phyloP scores from a whole-genome alignment of 1,284 basidiomycete genomes.

The Filobasidium uniguttulatum region DNA sequence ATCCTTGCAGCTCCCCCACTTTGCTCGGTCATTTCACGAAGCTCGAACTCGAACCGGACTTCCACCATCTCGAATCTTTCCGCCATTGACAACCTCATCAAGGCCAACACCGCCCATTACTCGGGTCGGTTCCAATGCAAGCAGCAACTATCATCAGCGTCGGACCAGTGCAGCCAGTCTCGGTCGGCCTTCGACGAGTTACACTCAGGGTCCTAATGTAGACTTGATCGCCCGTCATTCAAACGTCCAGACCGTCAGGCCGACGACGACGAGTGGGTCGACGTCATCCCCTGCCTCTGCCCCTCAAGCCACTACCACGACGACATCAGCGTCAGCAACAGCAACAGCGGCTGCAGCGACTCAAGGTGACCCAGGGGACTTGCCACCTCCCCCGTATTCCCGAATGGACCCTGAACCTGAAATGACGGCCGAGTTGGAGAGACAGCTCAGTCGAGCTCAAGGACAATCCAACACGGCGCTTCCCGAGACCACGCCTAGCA shows the following conservation, averaged over 20 bases:
- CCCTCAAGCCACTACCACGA: not conserved
- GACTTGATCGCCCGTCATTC: not conserved
- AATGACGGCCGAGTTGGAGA: constrained; percentile 6
- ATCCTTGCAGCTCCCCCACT: constrained; percentile 8
- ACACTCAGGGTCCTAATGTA: constrained; percentile 1
- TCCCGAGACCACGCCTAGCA: not conserved
- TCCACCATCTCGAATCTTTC: constrained; percentile 11
- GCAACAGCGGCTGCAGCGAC: not conserved
- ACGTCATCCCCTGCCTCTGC: too few species aligned
- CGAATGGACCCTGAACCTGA: constrained; percentile 13
- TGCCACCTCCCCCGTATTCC: constrained; percentile 13
- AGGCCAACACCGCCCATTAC: not conserved
- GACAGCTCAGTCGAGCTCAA: not conserved
- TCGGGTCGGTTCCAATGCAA: too few species aligned
- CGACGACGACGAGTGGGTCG: not conserved
- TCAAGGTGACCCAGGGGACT: not conserved
- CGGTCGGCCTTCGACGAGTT: not conserved
- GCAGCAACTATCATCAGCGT: too few species aligned
- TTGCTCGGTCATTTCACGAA: constrained; percentile 11
- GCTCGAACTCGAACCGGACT: constrained; percentile 10
- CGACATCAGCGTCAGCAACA: not conserved
- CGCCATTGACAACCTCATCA: not conserved
- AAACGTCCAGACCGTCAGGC: constrained; percentile 2
- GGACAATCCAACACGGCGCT: not conserved
- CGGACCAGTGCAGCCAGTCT: constrained; percentile 6